Conservation (phyloP, 1,284 basidiomycete genomes). For the Puccinia coronata region DNA sequence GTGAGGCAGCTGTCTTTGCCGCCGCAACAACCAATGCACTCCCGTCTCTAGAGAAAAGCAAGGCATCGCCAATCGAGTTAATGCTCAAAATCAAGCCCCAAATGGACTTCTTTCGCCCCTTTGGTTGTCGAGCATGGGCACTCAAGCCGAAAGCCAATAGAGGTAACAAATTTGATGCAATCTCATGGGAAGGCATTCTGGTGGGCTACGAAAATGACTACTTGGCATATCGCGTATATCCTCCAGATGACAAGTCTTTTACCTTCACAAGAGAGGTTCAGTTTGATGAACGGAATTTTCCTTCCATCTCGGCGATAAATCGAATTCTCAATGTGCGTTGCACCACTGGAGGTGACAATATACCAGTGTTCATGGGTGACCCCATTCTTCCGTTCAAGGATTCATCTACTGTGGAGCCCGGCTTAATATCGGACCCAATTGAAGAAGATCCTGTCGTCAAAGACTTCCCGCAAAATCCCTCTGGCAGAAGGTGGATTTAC, state of each 20-base stretch:
- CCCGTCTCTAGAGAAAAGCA: slow-evolving; percentile 24
- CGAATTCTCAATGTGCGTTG: no score
- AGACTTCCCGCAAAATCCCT: no score
- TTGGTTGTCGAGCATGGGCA: not conserved
- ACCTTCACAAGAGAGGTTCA: not conserved
- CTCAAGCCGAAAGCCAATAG: not conserved
- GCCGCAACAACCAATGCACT: slow-evolving; percentile 59
- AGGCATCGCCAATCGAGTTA: not conserved
- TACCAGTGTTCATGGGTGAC: no score
- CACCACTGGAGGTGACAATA: no score
- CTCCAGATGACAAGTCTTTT: not conserved
- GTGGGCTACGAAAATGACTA: not conserved
- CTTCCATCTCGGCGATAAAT: no score
- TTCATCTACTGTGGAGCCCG: no score
- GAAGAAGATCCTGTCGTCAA: no score
- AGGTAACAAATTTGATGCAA: no score
- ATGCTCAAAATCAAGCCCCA: not conserved
- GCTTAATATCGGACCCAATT: no score
- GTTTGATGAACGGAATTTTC: slow-evolving; percentile 14
- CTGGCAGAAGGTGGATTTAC: not conserved
- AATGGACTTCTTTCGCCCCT: not conserved
- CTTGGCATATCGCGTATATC: not conserved
- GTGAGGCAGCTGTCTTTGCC: slow-evolving; percentile 56
- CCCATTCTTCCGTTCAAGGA: no score
- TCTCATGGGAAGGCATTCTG: no score